Conservation (phyloP, 2,329 filamentous ascomycete species). For the Lachnellula suecica region DNA sequence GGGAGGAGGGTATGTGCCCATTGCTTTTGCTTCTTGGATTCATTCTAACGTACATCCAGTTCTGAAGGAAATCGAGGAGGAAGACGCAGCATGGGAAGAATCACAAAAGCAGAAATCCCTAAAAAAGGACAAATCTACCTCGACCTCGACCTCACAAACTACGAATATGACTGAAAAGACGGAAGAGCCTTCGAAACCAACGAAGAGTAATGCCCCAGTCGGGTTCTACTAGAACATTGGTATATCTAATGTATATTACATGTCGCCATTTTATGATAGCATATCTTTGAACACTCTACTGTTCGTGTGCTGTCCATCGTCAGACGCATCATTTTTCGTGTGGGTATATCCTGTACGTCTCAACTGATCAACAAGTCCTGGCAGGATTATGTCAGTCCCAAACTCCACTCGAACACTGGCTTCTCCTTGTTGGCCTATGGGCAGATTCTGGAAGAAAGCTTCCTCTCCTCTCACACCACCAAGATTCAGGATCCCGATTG, state of each 20-base stretch:
- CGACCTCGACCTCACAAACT: background rate
- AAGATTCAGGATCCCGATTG: conserved; percentile 84
- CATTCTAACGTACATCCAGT: conserved; percentile 42
- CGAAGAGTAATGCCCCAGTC: conserved; percentile 27
- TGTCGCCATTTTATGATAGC: conserved; percentile 46
- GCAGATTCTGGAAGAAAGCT: conserved; percentile 60
- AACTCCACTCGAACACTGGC: conserved; percentile 56
- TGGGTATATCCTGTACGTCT: conserved; percentile 26
- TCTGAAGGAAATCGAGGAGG: conserved; percentile 64
- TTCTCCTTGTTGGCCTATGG: conserved; percentile 49
- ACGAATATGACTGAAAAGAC: conserved; percentile 1
- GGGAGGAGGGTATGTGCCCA: conserved; percentile 73
- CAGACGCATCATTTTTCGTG: conserved; percentile 30
- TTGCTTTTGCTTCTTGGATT: background rate
- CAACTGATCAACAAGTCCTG: conserved; percentile 53
- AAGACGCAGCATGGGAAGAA: conserved; percentile 48
- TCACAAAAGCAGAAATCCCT: conserved; percentile 25
- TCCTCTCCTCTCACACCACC: conserved; percentile 82
- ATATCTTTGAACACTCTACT: conserved; percentile 55
- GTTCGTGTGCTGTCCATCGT: conserved; percentile 24
- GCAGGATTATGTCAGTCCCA: conserved; percentile 57
- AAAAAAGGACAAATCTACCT: conserved; percentile 10
- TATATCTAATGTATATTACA: conserved; percentile 24
- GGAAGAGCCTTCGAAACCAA: conserved; percentile 9
- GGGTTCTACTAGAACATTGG: conserved; percentile 30